Base-by-base conservation (phyloP, 1,284 basidiomycete species). In the Sporisorium scitamineum region DNA sequence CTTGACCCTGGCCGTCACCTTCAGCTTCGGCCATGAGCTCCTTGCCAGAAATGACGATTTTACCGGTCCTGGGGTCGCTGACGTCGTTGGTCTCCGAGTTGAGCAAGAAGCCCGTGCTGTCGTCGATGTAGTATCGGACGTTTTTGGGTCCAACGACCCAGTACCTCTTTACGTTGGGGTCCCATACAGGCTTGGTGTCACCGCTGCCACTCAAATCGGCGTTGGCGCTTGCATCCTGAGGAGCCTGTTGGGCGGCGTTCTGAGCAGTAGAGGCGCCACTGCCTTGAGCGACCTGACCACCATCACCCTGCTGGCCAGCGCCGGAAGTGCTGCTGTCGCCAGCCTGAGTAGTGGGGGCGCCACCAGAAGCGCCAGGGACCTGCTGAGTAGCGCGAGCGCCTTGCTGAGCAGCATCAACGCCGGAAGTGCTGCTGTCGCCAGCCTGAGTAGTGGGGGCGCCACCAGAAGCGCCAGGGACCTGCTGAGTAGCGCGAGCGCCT, bases 1-100 rank as follows among this genome's bases (percentile, higher is more conserved):
- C 47, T 16, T 20, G 27, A 24, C 51, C 55, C 8, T 26, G 47
- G 26, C 58, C 48, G 18, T 39, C 39, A 27, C 54, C 48, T 18
- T 11, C 42, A 34, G 37, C 52, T 9, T 13, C 24, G n/a, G 27
- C 22, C 41, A 27, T n/a, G 32, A 14, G 52, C 16, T 54, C 11
- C 16, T 31, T n/a, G 0, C 53, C 67, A 3, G 48, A 16, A 8
- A 57, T 8, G 10, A 72, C 24, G 22, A 72, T 67, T 37, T 54
- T 26, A n/a, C 70, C 70, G 3, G 70, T 67, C 55, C 56, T 47
- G 37, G 71, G 66, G 32, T 74, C 71, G 44, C 61, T 67, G 45
- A 65, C 45, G 16, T 74, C 60, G 9, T 42, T 18, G 1, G 59
- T 66, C 4, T 14, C 32, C 45, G 69, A 61, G 62, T 66, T 71